These are phyloP conservation scores for Avena atlantica DNA, from an alignment of 176 grass and related monocot species.

Conservation along the genomic window DNA sequence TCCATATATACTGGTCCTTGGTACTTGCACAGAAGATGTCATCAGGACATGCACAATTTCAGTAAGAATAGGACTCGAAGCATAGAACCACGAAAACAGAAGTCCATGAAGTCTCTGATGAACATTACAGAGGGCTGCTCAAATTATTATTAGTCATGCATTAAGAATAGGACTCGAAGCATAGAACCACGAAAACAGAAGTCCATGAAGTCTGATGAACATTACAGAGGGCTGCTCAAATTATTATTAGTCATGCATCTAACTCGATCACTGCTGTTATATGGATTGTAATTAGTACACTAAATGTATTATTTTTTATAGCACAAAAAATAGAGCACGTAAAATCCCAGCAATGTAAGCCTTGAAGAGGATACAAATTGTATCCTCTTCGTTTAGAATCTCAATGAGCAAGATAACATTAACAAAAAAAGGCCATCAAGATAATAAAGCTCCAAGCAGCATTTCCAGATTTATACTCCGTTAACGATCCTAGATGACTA, in stretches of 20 bases:
- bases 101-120: not conserved
- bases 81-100: constrained; percentile 4
- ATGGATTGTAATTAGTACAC: not conserved
- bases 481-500: not conserved
- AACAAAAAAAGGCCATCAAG: not conserved
- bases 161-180: not conserved
- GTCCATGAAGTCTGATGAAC: not conserved
- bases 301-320: not conserved
- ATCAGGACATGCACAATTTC: not conserved
- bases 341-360: not conserved
- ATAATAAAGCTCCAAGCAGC: not conserved
- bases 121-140: not conserved
- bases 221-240: not conserved
- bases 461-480: not conserved
- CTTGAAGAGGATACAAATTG: not conserved
- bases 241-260: constrained; percentile 19
- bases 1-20: not conserved
- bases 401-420: not conserved
- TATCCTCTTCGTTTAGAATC: not conserved
- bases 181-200: not conserved
- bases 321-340: not conserved
- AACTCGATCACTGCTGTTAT: not conserved
- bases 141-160: constrained; percentile 18
- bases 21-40: not conserved
- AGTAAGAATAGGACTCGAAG: not conserved